Conservation (phyloP, 1,139 yeast species). For the Insectozyma bohioensis region DNA sequence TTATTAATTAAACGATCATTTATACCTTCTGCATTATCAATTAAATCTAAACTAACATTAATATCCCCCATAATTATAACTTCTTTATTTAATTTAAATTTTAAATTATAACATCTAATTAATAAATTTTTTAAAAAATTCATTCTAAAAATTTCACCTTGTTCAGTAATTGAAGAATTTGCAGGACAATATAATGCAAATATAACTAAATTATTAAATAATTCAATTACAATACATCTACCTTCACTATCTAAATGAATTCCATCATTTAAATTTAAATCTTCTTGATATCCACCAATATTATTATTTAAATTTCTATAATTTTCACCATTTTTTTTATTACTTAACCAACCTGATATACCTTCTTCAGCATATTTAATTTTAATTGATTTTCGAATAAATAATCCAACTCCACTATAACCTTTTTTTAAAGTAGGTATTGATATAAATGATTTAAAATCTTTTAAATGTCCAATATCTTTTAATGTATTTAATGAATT, state of each 20-base stretch:
- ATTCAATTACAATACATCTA: conserved; percentile 71
- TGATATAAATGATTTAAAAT: conserved; percentile 66
- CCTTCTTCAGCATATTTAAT: conserved; percentile 88
- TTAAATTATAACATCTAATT: conserved; percentile 56
- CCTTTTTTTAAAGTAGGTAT: conserved; percentile 71
- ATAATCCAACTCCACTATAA: conserved; percentile 89
- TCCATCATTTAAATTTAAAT: conserved; percentile 36
- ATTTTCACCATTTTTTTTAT: conserved; percentile 14
- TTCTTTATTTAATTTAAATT: conserved; percentile 49
- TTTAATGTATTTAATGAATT: conserved; percentile 40
- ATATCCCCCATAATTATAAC: conserved; percentile 87
- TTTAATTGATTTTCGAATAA: conserved; percentile 49
- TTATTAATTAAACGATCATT: conserved; percentile 38
- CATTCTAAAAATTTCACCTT: conserved; percentile 63
- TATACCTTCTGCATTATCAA: conserved; percentile 77
- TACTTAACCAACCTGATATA: conserved; percentile 63
- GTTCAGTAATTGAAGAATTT: conserved; percentile 69
- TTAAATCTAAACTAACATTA: conserved; percentile 74
- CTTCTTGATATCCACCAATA: conserved; percentile 82
- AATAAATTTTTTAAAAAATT: conserved; percentile 59
- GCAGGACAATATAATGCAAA: conserved; percentile 92
- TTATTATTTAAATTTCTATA: conserved; percentile 24
- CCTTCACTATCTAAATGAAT: conserved; percentile 77
- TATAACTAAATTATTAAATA: conserved; percentile 60
- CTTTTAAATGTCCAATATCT: conserved; percentile 54